These are phyloP conservation scores for Cordyceps fumosorosea DNA, from an alignment of 2,329 filamentous ascomycete species.

Conservation along the genomic window DNA sequence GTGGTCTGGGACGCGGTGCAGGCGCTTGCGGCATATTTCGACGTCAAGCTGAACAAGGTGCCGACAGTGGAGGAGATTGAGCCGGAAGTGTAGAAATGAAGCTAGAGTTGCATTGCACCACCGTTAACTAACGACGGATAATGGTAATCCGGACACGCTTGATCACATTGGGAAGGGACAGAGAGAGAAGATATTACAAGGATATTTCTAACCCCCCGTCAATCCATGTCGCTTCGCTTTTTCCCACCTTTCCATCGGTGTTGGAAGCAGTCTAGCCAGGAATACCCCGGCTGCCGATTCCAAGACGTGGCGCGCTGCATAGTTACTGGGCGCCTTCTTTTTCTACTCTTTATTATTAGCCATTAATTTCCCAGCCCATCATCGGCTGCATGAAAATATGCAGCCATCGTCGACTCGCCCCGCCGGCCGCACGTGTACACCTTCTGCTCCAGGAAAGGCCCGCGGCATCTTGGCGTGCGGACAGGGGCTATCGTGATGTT, in stretches of 20 bases:
- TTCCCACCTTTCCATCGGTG: background rate
- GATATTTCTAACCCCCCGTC: background rate
- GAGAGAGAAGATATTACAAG: background rate
- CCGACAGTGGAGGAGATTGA: constrained; percentile 25
- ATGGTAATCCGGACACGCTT: background rate
- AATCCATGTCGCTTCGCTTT: background rate
- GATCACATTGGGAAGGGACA: background rate
- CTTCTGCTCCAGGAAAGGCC: constrained; percentile 6
- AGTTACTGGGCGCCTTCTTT: too few relatives aligned
- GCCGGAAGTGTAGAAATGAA: constrained; percentile 16
- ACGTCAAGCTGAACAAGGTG: constrained; percentile 19
- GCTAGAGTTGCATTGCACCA: background rate
- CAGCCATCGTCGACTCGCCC: background rate
- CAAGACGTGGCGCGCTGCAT: background rate
- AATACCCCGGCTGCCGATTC: background rate
- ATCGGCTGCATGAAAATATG: background rate
- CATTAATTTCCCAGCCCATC: background rate
- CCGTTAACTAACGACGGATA: background rate
- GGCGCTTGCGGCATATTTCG: constrained; percentile 22
- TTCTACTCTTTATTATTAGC: too few relatives aligned
- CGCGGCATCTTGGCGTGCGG: background rate
- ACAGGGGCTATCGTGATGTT: background rate
- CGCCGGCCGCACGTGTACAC: constrained; percentile 8
- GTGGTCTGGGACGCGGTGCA: constrained; percentile 21
- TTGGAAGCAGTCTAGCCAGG: background rate